These are phyloP conservation scores for Dioscorea cayenensis DNA, from an alignment of 116 monocot species.

Conservation along the genomic window DNA sequence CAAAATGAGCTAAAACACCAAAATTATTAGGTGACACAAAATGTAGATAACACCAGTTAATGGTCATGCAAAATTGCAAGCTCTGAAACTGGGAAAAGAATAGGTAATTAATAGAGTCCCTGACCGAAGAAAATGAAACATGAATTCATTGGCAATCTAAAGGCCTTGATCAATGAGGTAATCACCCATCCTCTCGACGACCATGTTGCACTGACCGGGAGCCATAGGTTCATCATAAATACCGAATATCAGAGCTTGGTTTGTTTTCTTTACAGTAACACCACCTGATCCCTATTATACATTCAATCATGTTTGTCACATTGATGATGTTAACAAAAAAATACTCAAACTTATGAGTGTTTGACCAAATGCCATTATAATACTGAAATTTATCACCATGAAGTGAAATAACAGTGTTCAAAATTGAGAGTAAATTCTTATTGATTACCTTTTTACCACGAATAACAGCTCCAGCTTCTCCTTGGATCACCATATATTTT, in stretches of 20 bases:
- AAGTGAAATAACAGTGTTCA: not conserved
- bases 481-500: constrained; percentile 10
- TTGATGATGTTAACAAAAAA: too few relatives aligned
- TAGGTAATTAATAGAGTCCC: not conserved
- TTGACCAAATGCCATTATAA: too few relatives aligned
- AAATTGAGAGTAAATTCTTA: not conserved
- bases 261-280: constrained; percentile 26
- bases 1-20: not conserved
- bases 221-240: constrained; percentile 30
- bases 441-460: constrained; percentile 47
- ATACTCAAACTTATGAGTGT: too few relatives aligned
- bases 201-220: constrained; percentile 49
- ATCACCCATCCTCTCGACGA: constrained; percentile 63
- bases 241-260: constrained; percentile 25
- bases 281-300: constrained; percentile 10
- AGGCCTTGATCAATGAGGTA: constrained; percentile 47
- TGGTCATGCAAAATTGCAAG: not conserved
- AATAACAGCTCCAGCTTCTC: constrained; percentile 17
- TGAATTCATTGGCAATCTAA: constrained; percentile 4
- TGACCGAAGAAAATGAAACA: not conserved
- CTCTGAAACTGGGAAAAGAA: not conserved
- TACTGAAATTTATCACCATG: not conserved
- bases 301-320: not conserved
- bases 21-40: not conserved
- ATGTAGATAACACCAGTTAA: not conserved